Evolutionary conservation across 129 eudicot genomes (phyloP).

Genomic region (Saussurea involucrata): DNA sequence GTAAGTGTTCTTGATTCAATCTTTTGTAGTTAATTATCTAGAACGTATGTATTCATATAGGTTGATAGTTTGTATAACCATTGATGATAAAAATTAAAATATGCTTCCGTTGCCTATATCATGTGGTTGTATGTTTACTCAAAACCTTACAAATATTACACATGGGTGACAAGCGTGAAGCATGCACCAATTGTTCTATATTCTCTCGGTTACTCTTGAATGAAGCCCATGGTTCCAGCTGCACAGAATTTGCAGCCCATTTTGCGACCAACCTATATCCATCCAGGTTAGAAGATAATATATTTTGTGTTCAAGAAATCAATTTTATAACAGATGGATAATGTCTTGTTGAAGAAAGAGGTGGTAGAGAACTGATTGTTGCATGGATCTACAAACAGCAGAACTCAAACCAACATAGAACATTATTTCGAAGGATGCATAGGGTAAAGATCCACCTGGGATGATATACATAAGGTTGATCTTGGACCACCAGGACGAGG

Average conservation of each 20-base stretch:
- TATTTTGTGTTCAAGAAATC: neutral
- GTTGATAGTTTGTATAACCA: no score
- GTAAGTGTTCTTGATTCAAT: no score
- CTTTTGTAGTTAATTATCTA: no score
- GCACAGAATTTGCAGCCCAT: constrained; percentile 99
- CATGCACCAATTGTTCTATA: constrained; percentile 90
- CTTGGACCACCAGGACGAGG: constrained; percentile 93
- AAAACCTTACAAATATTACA: no score
- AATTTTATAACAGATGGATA: neutral
- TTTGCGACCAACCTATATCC: constrained; percentile 87
- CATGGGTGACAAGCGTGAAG: constrained; percentile 71
- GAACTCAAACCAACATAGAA: neutral
- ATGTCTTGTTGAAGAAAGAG: neutral
- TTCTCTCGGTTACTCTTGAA: constrained; percentile 95
- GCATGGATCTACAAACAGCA: neutral
- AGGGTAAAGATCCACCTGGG: constrained; percentile 57
- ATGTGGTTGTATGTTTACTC: no score
- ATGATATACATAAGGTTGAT: constrained; percentile 88
- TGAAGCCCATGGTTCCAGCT: constrained; percentile 97
- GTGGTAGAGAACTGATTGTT: neutral
- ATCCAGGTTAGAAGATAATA: neutral
- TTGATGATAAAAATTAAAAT: no score
- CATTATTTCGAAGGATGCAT: neutral
- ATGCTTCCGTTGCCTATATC: no score
- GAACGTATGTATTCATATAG: no score